phyloP scores from a whole-genome alignment of 129 eudicot genomes.

The Flaveria trinervia region DNA sequence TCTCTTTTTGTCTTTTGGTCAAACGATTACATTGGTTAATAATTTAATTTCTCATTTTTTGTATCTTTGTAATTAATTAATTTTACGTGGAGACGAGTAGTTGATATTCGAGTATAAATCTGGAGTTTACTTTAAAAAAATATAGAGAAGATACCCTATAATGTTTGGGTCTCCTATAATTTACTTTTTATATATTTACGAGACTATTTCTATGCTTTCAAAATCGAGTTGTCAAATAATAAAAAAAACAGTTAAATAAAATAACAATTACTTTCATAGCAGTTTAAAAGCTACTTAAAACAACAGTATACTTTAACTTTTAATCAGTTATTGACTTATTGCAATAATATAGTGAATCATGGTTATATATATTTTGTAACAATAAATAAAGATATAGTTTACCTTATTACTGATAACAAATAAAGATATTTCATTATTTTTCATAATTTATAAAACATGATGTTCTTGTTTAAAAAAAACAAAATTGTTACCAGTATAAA shows the following conservation, averaged over 20 bases:
- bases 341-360: background rate
- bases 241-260: background rate
- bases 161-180: too few relatives aligned
- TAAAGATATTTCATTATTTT: background rate
- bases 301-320: background rate
- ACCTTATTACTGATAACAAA: background rate
- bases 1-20: slow-evolving; percentile 1
- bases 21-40: slow-evolving; percentile 10
- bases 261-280: background rate
- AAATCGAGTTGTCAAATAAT: background rate
- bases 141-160: background rate
- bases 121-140: background rate
- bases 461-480: background rate
- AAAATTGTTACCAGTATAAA: background rate
- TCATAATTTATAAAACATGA: background rate
- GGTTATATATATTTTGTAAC: background rate
- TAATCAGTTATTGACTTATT: background rate
- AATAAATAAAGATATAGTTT: background rate
- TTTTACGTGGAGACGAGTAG: slow-evolving; percentile 18
- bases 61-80: background rate
- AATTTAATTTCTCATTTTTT: background rate
- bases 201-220: background rate
- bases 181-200: background rate
- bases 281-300: background rate
- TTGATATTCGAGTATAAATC: slow-evolving; percentile 7